Conservation (phyloP, 2,329 filamentous ascomycete species). For the Calonectria naviculata region DNA sequence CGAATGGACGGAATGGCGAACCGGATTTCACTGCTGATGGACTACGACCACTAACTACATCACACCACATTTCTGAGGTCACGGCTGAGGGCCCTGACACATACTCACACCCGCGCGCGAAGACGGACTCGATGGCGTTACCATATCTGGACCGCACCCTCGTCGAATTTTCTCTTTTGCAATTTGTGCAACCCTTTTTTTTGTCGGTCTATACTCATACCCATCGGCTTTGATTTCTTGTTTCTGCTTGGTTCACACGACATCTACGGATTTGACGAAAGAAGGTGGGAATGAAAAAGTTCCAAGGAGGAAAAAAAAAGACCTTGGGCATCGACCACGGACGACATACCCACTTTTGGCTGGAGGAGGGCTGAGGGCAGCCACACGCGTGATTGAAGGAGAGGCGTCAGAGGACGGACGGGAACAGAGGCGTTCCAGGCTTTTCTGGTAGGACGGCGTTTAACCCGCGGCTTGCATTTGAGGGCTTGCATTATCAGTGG, state of each 20-base stretch:
- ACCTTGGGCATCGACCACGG: conserved; percentile 39
- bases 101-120: conserved; percentile 10
- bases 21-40: conserved; percentile 46
- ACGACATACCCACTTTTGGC: conserved; percentile 39
- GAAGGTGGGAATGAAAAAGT: conserved; percentile 39
- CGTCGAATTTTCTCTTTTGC: conserved; percentile 36
- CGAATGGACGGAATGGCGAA: conserved; percentile 51
- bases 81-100: conserved; percentile 20
- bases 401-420: conserved; percentile 20
- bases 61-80: conserved; percentile 30
- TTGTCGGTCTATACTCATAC: conserved; percentile 42
- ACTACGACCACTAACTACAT: conserved; percentile 34
- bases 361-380: conserved; percentile 30
- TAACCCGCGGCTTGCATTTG: conserved; percentile 39
- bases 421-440: conserved; percentile 41
- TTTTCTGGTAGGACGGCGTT: conserved; percentile 38
- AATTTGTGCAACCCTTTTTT: conserved; percentile 31
- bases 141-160: conserved; percentile 27
- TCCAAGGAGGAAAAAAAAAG: conserved; percentile 30
- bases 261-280: conserved; percentile 43
- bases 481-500: conserved; percentile 41
- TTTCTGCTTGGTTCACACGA: conserved; percentile 44
- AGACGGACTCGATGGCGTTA: conserved; percentile 32
- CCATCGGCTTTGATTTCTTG: conserved; percentile 46
- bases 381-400: conserved; percentile 35